Evolutionary conservation across 257 asterid species (phyloP).

Genomic region (Linderniella brevidens): DNA sequence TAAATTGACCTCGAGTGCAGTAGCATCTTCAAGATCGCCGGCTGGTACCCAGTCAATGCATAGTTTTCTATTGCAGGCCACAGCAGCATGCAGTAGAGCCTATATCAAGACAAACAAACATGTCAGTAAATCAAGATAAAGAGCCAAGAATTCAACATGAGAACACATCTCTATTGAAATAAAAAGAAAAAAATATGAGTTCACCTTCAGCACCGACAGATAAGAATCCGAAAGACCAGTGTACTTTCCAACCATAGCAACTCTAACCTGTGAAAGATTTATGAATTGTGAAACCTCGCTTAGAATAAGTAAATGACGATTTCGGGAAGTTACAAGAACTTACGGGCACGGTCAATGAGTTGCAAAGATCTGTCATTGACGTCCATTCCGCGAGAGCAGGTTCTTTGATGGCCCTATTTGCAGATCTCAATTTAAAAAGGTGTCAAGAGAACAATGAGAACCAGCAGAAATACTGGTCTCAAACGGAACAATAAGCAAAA

Average conservation of each 20-base stretch:
- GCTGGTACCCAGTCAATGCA: slow-evolving; percentile 96
- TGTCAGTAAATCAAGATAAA: slow-evolving; percentile 1
- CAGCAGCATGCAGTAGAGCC: slow-evolving; percentile 96
- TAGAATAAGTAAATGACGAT: slow-evolving; percentile 3
- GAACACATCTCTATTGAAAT: neutral
- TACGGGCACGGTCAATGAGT: no score
- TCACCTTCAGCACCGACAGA: slow-evolving; percentile 91
- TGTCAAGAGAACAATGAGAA: no score
- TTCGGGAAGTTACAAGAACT: slow-evolving; percentile 1
- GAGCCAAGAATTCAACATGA: neutral
- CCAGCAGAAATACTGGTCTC: neutral
- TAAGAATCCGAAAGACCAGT: slow-evolving; percentile 88
- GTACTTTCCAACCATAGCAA: slow-evolving; percentile 97
- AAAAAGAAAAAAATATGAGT: neutral
- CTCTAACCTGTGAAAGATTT: slow-evolving; percentile 46
- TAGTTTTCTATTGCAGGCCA: slow-evolving; percentile 67
- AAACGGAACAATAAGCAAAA: slow-evolving; percentile 3
- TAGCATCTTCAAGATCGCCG: slow-evolving; percentile 90
- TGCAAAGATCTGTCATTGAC: no score
- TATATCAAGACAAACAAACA: slow-evolving; percentile 17
- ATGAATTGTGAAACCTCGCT: slow-evolving; percentile 7
- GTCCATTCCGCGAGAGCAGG: no score
- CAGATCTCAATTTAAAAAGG: no score
- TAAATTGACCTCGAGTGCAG: slow-evolving; percentile 34
- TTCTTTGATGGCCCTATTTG: no score